Evolutionary conservation across 2,329 filamentous ascomycete genomes (phyloP), one percentile per base, ranked within the genome.

Genomic region (Exophiala spinifera): DNA sequence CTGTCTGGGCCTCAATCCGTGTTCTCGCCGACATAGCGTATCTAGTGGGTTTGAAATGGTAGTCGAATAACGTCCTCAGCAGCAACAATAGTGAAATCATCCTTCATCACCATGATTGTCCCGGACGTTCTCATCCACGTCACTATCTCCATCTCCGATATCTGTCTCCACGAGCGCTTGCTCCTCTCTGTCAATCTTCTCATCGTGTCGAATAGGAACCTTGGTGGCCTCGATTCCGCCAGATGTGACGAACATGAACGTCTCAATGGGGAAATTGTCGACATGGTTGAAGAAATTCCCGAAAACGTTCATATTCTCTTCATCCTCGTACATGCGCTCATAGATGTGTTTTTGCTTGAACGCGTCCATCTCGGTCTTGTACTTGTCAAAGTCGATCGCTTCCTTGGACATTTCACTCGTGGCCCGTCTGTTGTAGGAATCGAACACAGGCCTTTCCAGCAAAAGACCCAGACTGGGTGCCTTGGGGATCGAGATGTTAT

Each of bases 271-370:
- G 72, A 86, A 89, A 67, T 86, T 84, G 67, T 91, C 87, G 55
- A 91, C 81, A 70, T 91, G 87, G 67, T 88, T 84, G 74, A 89
- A 90, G 72, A 90, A 91, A 37, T 82, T 79, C 64, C 88, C 84
- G 71, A 91, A 91, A 88, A 88, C 83, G 68, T 92, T 91, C 61
- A 89, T 86, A 69, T 86, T 83, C 72, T 94, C 89, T 71, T 97
- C 94, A 49, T 95, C 87, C 21, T 87, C 81, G 71, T 95, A 97
- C 62, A 97, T 96, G 20, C 89, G 81, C 65, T 88, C 83, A 69
- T 99, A 99, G 57, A 99, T 97, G 70, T 95, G 85, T 63, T 85
- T 76, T 68, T 95, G 85, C 76, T 97, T 97, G 74, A 99, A 99
- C 56, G 85, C 87, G 60, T 87, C 80, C 63, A 99, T 89, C 70